Conservation (phyloP, 2,329 filamentous ascomycete species). For the Xylariales sp. region DNA sequence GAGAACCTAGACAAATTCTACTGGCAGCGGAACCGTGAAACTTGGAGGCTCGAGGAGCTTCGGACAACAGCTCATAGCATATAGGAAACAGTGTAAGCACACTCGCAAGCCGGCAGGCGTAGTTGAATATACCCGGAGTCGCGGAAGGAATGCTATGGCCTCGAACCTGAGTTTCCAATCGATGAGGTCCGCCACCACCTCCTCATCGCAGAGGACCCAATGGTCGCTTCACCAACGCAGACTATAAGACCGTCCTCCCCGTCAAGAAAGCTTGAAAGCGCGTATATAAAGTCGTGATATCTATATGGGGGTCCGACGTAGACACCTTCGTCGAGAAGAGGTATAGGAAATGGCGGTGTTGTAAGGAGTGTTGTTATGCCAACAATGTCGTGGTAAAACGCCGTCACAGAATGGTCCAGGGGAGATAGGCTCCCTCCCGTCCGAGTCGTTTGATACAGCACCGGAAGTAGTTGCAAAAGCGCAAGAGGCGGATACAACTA, state of each 20-base stretch:
- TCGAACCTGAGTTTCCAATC: conserved; percentile 47
- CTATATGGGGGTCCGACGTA: conserved; percentile 11
- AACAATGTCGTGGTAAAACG: conserved; percentile 14
- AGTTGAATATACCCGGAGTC: conserved; percentile 31
- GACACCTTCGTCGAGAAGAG: conserved; percentile 28
- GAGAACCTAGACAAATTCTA: conserved; percentile 27
- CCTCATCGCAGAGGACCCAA: conserved; percentile 53
- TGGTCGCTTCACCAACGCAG: conserved; percentile 45
- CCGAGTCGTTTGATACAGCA: conserved; percentile 16
- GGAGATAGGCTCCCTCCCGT: conserved; percentile 7
- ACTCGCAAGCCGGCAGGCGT: conserved; percentile 28
- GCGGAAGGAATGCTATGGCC: conserved; percentile 41
- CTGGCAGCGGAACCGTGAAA: conserved; percentile 24
- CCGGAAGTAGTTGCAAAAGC: conserved; percentile 9
- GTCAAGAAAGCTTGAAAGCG: conserved; percentile 6
- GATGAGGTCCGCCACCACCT: conserved; percentile 51
- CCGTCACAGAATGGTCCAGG: conserved; percentile 2
- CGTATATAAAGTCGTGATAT: conserved; percentile 21
- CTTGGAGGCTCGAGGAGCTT: conserved; percentile 36
- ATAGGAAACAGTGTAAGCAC: conserved; percentile 34
- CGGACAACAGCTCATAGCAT: conserved; percentile 43
- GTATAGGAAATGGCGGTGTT: not conserved
- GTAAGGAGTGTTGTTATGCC: conserved; percentile 10
- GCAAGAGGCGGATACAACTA: conserved; percentile 9
- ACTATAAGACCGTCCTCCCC: conserved; percentile 18